Evolutionary conservation across 2,329 filamentous ascomycete species (phyloP), one percentile per base, ranked within the genome.

Genomic region (Cercospora sojina): DNA sequence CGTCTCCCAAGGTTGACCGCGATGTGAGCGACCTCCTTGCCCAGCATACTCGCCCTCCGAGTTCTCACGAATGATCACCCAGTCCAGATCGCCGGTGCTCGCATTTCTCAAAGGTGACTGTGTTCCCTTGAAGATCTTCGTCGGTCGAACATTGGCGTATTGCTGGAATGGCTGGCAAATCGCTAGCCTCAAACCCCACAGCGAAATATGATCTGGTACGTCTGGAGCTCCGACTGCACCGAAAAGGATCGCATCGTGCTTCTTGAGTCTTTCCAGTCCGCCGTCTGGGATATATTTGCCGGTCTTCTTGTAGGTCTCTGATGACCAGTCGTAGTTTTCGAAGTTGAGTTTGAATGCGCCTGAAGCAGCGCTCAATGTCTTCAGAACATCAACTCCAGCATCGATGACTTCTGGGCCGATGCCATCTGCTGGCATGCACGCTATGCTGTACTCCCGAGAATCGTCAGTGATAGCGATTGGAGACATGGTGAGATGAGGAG

Each of bases 321-420:
- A 89, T 70, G 85, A 87, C 88, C 88, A 91, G 75, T 90, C 87
- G 71, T 85, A 89, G 70, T 87, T 79, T 49, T 82, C 83, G 73
- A 90, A 91, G 10, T 86, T 78, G 0, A 91, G 79, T 13, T 79
- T 73, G 76, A 91, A 91, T 0, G 84, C 83, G 43, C 84, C 81
- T 1, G 83, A 79, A 3, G 70, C 70, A 35, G 80, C 74, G 4
- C 82, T 79, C 0, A 89, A 76, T 13, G 83, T 82, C 68, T 87
- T 82, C 59, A 91, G 77, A 0, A 89, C 89, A 49, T 83, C 80
- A 8, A 90, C 85, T 2, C 87, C 88, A 1, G 87, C 87, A 32
- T 83, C 80, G 76, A 90, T 86, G 10, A 91, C 88, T 76, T 91
- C 89, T 1, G 84, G 84, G 1, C 89, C 89, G 67, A 91, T 91